Base-by-base conservation (phyloP, 805 yeast species). In the Starmerella apicola region DNA sequence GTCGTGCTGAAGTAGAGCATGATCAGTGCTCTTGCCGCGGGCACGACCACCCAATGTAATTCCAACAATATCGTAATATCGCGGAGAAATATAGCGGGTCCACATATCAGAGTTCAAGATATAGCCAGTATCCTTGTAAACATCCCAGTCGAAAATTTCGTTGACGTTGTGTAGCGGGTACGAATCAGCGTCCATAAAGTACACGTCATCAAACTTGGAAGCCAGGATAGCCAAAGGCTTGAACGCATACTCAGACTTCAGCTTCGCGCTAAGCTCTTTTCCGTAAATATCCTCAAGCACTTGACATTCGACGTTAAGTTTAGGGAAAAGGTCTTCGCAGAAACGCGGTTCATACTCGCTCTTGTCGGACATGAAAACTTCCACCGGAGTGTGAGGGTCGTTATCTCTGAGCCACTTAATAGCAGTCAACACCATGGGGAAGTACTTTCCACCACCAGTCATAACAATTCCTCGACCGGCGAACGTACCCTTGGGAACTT, bases 101-200 rank as follows among this genome's bases (percentile, higher is more conserved):
- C 94, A 83, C 57, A 76, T 83, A 59, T 83, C 95, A 1, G 94
- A 93, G 88, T 93, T 83, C 20, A 75, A 56, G 21, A 76, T 60
- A 55, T 73, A 59, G 43, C 77, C 73, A 42, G 65, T 60, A 9
- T 66, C 56, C 15, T 53, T 46, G 59, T 71, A 82, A 1, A 82
- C 76, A 33, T 74, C 73, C 10, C 69, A 58, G 3, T 61, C 62
- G 55, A 83, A 79, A 18, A 81, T 54, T 16, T 58, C 55, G 48
- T 76, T 81, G 2, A 88, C 78, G 10, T 76, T 67, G 50, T 66
- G 68, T 2, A 78, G 71, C 0, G 93, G 85, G 44, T 76, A 68
- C 48, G 79, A 76, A 57, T 82, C 94, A 28, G 86, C 74, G 54
- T 83, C 95, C 51, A 81, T 59, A 33, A 81, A 62, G 48, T 81